phyloP scores from a whole-genome alignment of 768 basidiomycete genomes.

The Amanita rubescens region DNA sequence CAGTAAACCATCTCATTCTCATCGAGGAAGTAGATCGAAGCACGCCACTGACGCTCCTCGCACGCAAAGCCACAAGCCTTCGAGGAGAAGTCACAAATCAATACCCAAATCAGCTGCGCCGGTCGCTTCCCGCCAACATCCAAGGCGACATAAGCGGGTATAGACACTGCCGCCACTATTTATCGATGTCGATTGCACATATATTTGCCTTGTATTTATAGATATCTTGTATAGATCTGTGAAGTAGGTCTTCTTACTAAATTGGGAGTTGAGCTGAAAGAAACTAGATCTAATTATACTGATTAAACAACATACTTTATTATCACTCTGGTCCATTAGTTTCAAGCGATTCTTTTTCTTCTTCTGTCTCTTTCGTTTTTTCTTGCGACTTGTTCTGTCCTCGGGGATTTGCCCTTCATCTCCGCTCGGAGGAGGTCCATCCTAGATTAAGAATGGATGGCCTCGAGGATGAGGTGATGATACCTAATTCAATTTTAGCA shows the following conservation, averaged over 20 bases:
- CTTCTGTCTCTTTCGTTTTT: conserved; percentile 47
- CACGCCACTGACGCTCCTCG: not conserved
- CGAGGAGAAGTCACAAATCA: not conserved
- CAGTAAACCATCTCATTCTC: conserved; percentile 1
- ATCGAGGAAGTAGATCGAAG: not conserved
- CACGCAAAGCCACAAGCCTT: not conserved
- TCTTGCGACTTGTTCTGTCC: conserved; percentile 24
- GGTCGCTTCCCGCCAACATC: not conserved
- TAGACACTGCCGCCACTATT: not conserved
- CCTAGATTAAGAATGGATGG: conserved; percentile 49
- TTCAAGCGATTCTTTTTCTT: conserved; percentile 32
- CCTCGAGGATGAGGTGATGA: conserved; percentile 21
- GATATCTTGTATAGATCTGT: not conserved
- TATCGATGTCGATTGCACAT: not conserved
- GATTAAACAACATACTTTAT: not conserved
- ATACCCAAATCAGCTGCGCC: not conserved
- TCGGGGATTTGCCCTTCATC: conserved; percentile 26
- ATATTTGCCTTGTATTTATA: not conserved
- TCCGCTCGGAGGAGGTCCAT: conserved; percentile 35
- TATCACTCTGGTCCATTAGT: not conserved
- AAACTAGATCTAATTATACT: not conserved
- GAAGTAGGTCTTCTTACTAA: not conserved
- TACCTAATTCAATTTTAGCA: conserved; percentile 1
- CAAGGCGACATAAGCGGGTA: not conserved
- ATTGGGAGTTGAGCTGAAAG: not conserved